Conservation (phyloP, 768 basidiomycete genomes). For the Mycena venus region DNA sequence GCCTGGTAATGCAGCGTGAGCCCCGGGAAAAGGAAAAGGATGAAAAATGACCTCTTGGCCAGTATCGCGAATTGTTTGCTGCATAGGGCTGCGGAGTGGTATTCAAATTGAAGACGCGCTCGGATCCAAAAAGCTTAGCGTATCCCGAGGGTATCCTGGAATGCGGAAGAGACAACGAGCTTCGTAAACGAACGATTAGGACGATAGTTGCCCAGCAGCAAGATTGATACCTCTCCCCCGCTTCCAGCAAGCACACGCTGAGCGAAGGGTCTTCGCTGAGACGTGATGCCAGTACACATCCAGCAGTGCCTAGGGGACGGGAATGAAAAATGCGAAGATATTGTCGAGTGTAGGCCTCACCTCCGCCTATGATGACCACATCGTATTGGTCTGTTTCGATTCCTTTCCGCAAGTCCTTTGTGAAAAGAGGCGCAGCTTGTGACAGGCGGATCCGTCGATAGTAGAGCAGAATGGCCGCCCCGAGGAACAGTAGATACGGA, state of each 20-base stretch:
- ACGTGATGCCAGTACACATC: slow-evolving; percentile 71
- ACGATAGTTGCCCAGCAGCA: background rate
- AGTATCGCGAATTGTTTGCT: background rate
- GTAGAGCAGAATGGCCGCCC: background rate
- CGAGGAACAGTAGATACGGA: background rate
- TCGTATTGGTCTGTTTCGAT: background rate
- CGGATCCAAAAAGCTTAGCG: background rate
- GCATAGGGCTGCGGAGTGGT: background rate
- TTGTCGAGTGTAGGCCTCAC: background rate
- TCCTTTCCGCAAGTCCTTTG: background rate
- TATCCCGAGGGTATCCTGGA: background rate
- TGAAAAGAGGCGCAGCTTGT: background rate
- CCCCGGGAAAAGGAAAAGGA: background rate
- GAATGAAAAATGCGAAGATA: background rate
- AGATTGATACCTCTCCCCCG: slow-evolving; percentile 64
- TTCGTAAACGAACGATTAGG: background rate
- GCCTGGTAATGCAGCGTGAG: background rate
- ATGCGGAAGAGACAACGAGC: background rate
- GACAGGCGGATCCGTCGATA: background rate
- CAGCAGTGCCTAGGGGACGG: slow-evolving; percentile 72
- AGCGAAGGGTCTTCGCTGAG: slow-evolving; percentile 66
- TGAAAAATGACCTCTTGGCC: slow-evolving; percentile 1
- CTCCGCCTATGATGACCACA: background rate
- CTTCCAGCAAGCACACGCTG: slow-evolving; percentile 68
- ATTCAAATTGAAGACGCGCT: background rate